Evolutionary conservation across 345 rosid species (phyloP).

Genomic region (Rhodamnia argentea): DNA sequence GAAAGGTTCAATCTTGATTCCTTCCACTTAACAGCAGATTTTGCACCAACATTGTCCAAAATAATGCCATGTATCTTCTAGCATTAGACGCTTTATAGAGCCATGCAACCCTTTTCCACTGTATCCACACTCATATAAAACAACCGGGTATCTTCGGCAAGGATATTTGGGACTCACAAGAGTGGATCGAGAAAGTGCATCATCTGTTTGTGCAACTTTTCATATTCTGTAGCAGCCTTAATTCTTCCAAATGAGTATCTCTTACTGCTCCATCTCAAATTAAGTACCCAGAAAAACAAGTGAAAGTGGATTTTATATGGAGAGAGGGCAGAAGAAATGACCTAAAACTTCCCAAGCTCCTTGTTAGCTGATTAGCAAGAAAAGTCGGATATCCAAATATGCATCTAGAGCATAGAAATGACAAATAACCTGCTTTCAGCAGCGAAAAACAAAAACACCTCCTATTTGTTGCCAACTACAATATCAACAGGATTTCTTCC

Average conservation of each 20-base stretch:
- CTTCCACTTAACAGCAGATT: neutral
- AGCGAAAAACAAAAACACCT: neutral
- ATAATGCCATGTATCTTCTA: neutral
- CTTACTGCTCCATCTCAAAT: neutral
- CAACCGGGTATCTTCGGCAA: neutral
- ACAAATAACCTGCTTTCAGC: neutral
- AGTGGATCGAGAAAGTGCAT: neutral
- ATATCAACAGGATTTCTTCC: neutral
- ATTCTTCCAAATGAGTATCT: neutral
- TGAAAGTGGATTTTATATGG: neutral
- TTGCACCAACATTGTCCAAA: neutral
- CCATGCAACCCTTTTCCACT: neutral
- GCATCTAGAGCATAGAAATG: neutral
- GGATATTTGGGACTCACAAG: neutral
- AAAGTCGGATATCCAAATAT: neutral
- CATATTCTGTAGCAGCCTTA: neutral
- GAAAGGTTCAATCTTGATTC: neutral
- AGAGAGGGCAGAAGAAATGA: neutral
- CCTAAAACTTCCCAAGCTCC: neutral
- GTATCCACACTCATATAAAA: neutral
- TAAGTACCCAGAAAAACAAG: neutral
- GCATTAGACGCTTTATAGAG: neutral
- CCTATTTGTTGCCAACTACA: neutral
- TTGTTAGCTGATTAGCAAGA: neutral
- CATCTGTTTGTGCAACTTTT: neutral